Base-by-base conservation (phyloP, 208 protist genomes). In the Crithidia brevicula region DNA sequence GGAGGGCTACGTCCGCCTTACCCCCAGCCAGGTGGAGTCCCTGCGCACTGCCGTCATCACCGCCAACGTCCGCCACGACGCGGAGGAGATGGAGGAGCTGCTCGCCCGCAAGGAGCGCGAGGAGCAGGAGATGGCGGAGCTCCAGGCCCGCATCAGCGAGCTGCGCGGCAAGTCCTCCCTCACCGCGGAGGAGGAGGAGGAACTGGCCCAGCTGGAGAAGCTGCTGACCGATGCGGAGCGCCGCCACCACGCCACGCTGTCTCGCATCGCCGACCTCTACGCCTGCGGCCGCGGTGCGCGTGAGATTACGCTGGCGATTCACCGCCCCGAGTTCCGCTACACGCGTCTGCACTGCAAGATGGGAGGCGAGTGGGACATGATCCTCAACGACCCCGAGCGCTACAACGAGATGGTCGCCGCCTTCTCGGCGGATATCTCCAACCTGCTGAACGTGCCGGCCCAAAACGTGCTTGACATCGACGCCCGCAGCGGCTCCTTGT, bases 111-210 rank as follows among this genome's bases (percentile, higher is more conserved):
- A 76, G 47, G 82, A 83, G 54, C 82, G 72, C 42, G 82, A 86
- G 56, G 84, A 90, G 74, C 56, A 72, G 57, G 82, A 90, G 72
- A 82, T 89, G 11, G 72, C 72, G 13, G 83, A 89, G 57, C 77
- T 93, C 31, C 53, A 67, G 25, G 62, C 49, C 45, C 85, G 76
- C 63, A 82, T 90, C 58, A 62, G 78, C 22, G 77, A 88, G 49
- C 73, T 94, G 42, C 78, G 81, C 52, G 57, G 15, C 46, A 81
- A 82, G 67, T 43, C 61, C 0, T 33, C 64, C 43, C 85, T 83
- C 33, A 83, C 81, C 1, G 77, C 82, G 22, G 82, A 94, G 36
- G 88, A 94, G 64, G 83, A 82, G 58, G 85, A 89, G 75, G 85
- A 94, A 75, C 70, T 91, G 43, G 67, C 70, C 31, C 85, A 94